Conservation (phyloP, 2,329 filamentous ascomycete species). For the Purpureocillium takamizusanense region DNA sequence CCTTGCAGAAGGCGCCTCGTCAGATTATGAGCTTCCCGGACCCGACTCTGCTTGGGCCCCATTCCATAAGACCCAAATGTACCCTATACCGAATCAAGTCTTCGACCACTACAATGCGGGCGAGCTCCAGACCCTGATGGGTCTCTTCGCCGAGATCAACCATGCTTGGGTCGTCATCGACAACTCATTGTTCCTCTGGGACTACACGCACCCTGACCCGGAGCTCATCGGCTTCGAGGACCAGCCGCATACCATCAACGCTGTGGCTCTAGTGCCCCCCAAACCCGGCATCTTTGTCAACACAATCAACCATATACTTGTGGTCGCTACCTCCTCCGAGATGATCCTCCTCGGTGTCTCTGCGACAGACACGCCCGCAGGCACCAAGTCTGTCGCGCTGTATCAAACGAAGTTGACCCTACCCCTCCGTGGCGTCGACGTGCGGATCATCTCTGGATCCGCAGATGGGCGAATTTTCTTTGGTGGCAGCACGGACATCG, state of each 20-base stretch:
- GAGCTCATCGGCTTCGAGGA: slow-evolving; percentile 90
- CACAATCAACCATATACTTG: slow-evolving; percentile 78
- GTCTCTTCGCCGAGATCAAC: slow-evolving; percentile 86
- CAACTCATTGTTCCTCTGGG: slow-evolving; percentile 94
- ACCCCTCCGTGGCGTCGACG: slow-evolving; percentile 64
- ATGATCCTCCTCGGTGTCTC: slow-evolving; percentile 82
- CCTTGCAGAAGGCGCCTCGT: slow-evolving; percentile 71
- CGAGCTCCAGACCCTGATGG: slow-evolving; percentile 86
- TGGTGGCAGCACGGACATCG: slow-evolving; percentile 68
- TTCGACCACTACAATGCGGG: slow-evolving; percentile 88
- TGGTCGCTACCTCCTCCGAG: slow-evolving; percentile 78
- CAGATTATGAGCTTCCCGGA: slow-evolving; percentile 75
- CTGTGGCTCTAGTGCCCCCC: slow-evolving; percentile 80
- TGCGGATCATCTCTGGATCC: slow-evolving; percentile 72
- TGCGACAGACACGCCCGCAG: slow-evolving; percentile 56
- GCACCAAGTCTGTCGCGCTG: slow-evolving; percentile 63
- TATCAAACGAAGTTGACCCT: slow-evolving; percentile 86
- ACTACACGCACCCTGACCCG: slow-evolving; percentile 88
- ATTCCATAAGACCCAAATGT: slow-evolving; percentile 78
- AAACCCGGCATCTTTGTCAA: slow-evolving; percentile 80
- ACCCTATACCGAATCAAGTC: slow-evolving; percentile 84
- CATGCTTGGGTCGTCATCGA: slow-evolving; percentile 96
- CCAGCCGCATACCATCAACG: slow-evolving; percentile 76
- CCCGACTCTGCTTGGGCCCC: slow-evolving; percentile 69
- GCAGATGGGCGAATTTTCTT: slow-evolving; percentile 90